Base-by-base conservation (phyloP, 768 basidiomycete genomes). In the Trametes cinnabarina region DNA sequence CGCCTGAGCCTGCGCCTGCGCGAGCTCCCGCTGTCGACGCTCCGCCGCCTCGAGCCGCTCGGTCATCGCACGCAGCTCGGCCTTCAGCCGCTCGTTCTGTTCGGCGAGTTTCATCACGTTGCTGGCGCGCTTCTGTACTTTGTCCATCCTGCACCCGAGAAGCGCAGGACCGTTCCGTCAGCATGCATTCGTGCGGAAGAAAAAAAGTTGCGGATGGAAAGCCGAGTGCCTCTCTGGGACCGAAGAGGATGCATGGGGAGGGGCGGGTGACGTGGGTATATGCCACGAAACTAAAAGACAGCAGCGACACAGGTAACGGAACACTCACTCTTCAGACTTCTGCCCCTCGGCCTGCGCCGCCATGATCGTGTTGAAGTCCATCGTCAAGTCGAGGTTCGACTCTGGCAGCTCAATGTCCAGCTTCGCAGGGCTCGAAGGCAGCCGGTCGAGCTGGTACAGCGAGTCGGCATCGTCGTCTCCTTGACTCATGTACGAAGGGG, bases 51-150 rank as follows among this genome's bases (percentile, higher is more conserved):
- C 87, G 63, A 92, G 75, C 63, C 88, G 74, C 61, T 87, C 87
- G 19, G 81, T 78, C 85, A 92, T 87, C 48, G 83, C 87, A 67
- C 78, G 83, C 66, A 92, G 79, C 72, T 90, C 84, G 48, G 80
- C 85, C 72, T 87, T 85, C 59, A 92, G 75, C 71, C 85, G 87
- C 70, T 88, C 86, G 70, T 91, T 87, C 77, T 92, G 90, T 74
- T 87, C 79, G 20, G 86, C 79, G 34, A 92, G 77, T 67, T 87
- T 89, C 67, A 88, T 70, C 57, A 92, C 87, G 71, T 87, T 90
- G 65, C 86, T 88, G 40, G 83, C 85, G 60, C 90, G 84, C 73
- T 90, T 91, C 68, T 88, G 76, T 62, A 81, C 69, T 56, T 70
- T 72, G 61, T 76, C 58, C 34, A 64, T 43, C 52, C 63, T 69